Conservation (phyloP, 768 basidiomycete species). For the Leccinum pellstonianum region DNA sequence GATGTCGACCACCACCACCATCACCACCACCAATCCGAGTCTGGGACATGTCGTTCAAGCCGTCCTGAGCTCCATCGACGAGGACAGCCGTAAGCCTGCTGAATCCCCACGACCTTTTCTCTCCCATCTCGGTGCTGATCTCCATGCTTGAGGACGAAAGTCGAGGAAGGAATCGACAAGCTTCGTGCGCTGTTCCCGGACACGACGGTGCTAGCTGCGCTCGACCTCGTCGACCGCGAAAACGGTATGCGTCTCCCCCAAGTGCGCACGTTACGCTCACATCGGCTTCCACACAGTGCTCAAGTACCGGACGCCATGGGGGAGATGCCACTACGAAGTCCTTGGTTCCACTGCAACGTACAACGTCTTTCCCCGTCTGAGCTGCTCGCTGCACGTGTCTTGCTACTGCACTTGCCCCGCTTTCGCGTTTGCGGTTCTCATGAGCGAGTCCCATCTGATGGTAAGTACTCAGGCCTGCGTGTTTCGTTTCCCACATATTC, state of each 20-base stretch:
- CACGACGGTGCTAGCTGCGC: conserved; percentile 60
- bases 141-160: conserved; percentile 6
- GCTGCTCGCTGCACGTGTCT: conserved; percentile 39
- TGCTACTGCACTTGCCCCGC: conserved; percentile 77
- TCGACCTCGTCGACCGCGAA: conserved; percentile 74
- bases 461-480: conserved; percentile 34
- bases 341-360: conserved; percentile 65
- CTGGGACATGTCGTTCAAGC: conserved; percentile 30
- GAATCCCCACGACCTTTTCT: neutral
- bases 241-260: conserved; percentile 45
- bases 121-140: neutral
- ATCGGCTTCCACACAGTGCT: conserved; percentile 45
- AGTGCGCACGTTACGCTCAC: neutral
- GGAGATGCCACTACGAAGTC: conserved; percentile 62
- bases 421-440: conserved; percentile 62
- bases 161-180: conserved; percentile 55
- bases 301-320: conserved; percentile 56
- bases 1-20: conserved; percentile 19
- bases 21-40: conserved; percentile 10
- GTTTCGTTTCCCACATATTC: neutral
- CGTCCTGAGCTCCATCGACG: conserved; percentile 33
- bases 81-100: conserved; percentile 32
- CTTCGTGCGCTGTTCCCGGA: conserved; percentile 63
- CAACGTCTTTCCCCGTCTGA: conserved; percentile 50
- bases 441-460: conserved; percentile 61